Percentiles rank a stretch among this genome's conserved stretches.
These are phyloP conservation scores for Hamigera avellanea DNA, from an alignment of 495 filamentous ascomycete species.

Conservation along the genomic window DNA sequence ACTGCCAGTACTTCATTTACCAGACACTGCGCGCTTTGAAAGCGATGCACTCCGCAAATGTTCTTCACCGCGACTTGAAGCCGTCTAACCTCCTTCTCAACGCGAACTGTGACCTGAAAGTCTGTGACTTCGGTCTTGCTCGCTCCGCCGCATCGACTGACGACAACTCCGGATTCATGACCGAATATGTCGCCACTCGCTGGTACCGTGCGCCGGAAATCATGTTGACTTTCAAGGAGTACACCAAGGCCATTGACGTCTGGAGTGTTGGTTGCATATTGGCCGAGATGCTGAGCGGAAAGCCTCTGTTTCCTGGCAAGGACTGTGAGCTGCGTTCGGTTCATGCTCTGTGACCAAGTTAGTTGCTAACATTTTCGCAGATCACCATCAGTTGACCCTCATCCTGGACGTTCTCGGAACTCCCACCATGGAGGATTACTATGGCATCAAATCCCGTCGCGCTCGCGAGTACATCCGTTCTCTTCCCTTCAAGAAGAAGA, in stretches of 20 bases:
- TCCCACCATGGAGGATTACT: constrained; percentile 99
- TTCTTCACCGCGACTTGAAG: constrained; percentile 94
- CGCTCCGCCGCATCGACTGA: constrained; percentile 87
- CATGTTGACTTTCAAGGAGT: constrained; percentile 99
- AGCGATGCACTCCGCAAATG: constrained; percentile 98
- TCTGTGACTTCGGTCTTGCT: constrained; percentile 95
- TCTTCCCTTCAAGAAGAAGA: constrained; percentile 99
- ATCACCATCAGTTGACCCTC: constrained; percentile 96
- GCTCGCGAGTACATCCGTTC: constrained; percentile 98
- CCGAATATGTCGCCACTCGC: constrained; percentile 97
- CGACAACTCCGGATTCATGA: constrained; percentile 99
- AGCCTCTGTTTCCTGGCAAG: constrained; percentile 97
- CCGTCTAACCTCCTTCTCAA: constrained; percentile 95
- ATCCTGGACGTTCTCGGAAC: constrained; percentile 98
- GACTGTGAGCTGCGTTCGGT: constrained; percentile 59
- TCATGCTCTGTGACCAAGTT: too few relatives aligned
- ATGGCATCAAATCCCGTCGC: constrained; percentile 97
- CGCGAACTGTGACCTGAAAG: constrained; percentile 98
- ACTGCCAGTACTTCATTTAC: constrained; percentile 99
- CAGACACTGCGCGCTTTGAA: constrained; percentile 96
- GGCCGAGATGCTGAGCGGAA: constrained; percentile 99
- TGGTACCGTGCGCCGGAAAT: constrained; percentile 99
- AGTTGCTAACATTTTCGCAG: constrained; percentile 26
- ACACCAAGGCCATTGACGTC: constrained; percentile 99
- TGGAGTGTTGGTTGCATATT: constrained; percentile 99